phyloP scores from a whole-genome alignment of 306 rosid genomes.

The Malus asiatica region DNA sequence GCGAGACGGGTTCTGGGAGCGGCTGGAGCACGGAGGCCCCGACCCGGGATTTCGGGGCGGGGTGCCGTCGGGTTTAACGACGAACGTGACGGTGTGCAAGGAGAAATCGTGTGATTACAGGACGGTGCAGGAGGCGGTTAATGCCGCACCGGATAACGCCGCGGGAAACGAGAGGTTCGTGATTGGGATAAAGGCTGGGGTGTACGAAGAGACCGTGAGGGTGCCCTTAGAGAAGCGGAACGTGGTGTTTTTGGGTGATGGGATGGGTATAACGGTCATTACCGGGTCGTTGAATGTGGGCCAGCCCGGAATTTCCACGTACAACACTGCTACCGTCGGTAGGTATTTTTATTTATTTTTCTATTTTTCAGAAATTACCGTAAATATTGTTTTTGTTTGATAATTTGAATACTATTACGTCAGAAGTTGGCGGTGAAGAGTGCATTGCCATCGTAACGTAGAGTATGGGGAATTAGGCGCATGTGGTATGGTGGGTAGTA shows the following conservation, averaged over 20 bases:
- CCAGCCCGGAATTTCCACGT: constrained; percentile 53
- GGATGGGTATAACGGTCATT: constrained; percentile 70
- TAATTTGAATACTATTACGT: neutral
- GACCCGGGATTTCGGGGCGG: constrained; percentile 13
- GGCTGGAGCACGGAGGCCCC: constrained; percentile 8
- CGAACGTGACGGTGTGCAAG: constrained; percentile 63
- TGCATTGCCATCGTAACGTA: too few species aligned
- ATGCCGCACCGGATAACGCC: constrained; percentile 44
- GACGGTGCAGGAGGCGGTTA: constrained; percentile 73
- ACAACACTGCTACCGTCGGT: constrained; percentile 73
- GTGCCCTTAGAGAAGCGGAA: constrained; percentile 56
- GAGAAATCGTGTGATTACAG: constrained; percentile 22
- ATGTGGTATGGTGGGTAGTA: too few species aligned
- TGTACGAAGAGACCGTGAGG: constrained; percentile 71
- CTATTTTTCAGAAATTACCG: neutral
- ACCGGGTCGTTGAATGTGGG: constrained; percentile 54
- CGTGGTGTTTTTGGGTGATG: constrained; percentile 72
- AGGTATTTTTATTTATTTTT: neutral
- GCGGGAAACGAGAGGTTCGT: constrained; percentile 37
- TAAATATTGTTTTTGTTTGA: too few species aligned
- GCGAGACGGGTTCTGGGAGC: constrained; percentile 72
- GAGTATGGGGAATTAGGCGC: too few species aligned
- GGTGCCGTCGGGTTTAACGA: constrained; percentile 31
- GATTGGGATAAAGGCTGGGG: constrained; percentile 57
- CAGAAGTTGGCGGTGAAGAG: neutral